A percentile compares a stretch with the other conserved stretches of the same genome.
Evolutionary conservation across 805 yeast genomes (phyloP).

Genomic region (Candida takata): DNA sequence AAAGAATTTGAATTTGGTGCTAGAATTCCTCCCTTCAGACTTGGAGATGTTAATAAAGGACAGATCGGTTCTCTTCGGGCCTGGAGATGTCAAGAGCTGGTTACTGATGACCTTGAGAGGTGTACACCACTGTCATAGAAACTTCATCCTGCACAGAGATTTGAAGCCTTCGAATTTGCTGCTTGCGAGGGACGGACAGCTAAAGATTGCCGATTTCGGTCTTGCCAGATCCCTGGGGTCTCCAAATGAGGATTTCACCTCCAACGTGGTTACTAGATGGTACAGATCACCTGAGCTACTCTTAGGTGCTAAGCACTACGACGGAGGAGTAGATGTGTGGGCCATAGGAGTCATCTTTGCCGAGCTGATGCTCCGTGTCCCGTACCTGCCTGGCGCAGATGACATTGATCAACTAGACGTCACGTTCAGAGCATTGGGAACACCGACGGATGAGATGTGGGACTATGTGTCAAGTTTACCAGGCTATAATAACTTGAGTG

Average conservation of each 20-base stretch:
- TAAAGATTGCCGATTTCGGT: constrained; percentile 97
- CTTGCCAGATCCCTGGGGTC: constrained; percentile 79
- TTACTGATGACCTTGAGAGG: constrained; percentile 91
- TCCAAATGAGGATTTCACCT: constrained; percentile 71
- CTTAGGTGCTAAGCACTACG: constrained; percentile 83
- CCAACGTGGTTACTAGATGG: constrained; percentile 97
- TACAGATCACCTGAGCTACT: constrained; percentile 93
- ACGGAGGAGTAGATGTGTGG: constrained; percentile 91
- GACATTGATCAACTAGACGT: constrained; percentile 86
- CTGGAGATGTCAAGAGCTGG: constrained; percentile 91
- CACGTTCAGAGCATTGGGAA: constrained; percentile 93
- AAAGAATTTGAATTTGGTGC: constrained; percentile 68
- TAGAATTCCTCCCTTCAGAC: constrained; percentile 90
- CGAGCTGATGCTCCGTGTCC: constrained; percentile 89
- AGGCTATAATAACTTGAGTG: constrained; percentile 60
- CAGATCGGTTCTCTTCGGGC: constrained; percentile 62
- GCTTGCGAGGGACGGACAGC: constrained; percentile 77
- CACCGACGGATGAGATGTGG: constrained; percentile 91
- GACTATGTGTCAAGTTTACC: constrained; percentile 81
- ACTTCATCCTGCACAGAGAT: constrained; percentile 86
- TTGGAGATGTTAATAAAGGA: constrained; percentile 86
- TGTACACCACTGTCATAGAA: constrained; percentile 90
- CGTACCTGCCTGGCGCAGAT: constrained; percentile 88
- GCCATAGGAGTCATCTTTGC: constrained; percentile 96
- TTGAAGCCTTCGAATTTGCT: constrained; percentile 88